Evolutionary conservation across 805 yeast genomes (phyloP).

Genomic region (Starmerella vitae): DNA sequence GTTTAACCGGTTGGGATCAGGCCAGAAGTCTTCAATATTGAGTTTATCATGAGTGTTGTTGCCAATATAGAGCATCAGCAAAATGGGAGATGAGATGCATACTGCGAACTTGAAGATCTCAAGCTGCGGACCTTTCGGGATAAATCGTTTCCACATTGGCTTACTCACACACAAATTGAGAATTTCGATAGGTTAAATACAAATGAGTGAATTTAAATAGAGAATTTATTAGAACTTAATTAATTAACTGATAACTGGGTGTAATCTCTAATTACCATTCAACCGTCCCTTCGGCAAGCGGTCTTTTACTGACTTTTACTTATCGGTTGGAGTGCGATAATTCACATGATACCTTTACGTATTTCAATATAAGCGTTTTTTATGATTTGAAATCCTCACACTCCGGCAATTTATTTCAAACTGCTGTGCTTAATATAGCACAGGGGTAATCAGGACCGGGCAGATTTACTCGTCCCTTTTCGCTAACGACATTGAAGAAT

Average conservation of each 20-base stretch:
- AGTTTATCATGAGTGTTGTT: slow-evolving; percentile 77
- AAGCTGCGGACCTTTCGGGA: slow-evolving; percentile 20
- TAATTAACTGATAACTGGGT: too few species aligned
- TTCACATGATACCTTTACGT: too few species aligned
- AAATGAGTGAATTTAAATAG: too few species aligned
- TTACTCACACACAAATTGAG: too few species aligned
- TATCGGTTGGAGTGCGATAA: too few species aligned
- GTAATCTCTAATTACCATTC: too few species aligned
- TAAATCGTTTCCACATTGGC: slow-evolving; percentile 7
- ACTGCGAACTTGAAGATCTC: slow-evolving; percentile 50
- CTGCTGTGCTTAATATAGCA: neutral
- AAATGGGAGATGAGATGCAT: slow-evolving; percentile 72
- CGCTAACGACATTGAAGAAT: slow-evolving; percentile 23
- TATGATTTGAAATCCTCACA: too few species aligned
- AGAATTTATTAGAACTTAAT: too few species aligned
- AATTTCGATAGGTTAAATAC: too few species aligned
- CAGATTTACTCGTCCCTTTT: slow-evolving; percentile 19
- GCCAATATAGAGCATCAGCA: slow-evolving; percentile 90
- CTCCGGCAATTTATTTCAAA: neutral
- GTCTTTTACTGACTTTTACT: too few species aligned
- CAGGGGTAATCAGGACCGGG: slow-evolving; percentile 12
- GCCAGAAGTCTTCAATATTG: slow-evolving; percentile 92
- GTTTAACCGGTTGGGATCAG: slow-evolving; percentile 83
- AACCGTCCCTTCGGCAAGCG: too few species aligned
- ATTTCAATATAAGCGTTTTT: too few species aligned